Base-by-base conservation (phyloP, 345 rosid species). In the Cardamine resedifolia region DNA sequence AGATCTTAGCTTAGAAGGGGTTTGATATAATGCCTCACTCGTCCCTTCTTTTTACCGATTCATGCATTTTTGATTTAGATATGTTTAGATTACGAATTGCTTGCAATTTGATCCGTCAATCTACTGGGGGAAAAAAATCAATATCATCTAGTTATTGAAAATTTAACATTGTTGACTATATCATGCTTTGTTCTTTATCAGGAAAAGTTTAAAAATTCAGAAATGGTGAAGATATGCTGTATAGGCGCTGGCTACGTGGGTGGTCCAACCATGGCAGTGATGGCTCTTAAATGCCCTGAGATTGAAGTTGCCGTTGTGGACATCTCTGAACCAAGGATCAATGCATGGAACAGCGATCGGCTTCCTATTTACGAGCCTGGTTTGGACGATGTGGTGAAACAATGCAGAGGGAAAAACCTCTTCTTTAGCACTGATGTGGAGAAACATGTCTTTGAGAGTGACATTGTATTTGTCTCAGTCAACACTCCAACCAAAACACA, bases 291-390 rank as follows among this genome's bases (percentile, higher is more conserved):
- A 69, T 88, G 93, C 64, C 87, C 90, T 1, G 64, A 72, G 18
- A 83, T 84, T 71, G 82, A 84, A 65, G 93, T 86, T 21, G 84
- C 78, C 1, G 90, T 88, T 43, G 93, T 88, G 11, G 93, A 88
- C 14, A 86, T 88, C 64, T 84, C 90, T 31, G 75, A 66, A 12
- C 8, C 86, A 14, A 79, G 90, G 71, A 86, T 88, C 63, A 68
- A 58, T 71, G 94, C 89, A 12, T 88, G 94, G 90, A 88, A 88
- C 73, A 86, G 87, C 26, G 89, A 86, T 33, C 58, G 59, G 30
- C 87, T 88, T 19, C 94, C 94, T 2, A 88, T 88, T 47, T 88
- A 88, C 51, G 94, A 88, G 82, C 94, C 90, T 0, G 94, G 94
- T 31, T 83, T 88, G 18, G 87, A 86, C 11, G 85, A 71, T 21